phyloP scores from a whole-genome alignment of 2,329 filamentous ascomycete genomes.

The Botrytis tulipae region DNA sequence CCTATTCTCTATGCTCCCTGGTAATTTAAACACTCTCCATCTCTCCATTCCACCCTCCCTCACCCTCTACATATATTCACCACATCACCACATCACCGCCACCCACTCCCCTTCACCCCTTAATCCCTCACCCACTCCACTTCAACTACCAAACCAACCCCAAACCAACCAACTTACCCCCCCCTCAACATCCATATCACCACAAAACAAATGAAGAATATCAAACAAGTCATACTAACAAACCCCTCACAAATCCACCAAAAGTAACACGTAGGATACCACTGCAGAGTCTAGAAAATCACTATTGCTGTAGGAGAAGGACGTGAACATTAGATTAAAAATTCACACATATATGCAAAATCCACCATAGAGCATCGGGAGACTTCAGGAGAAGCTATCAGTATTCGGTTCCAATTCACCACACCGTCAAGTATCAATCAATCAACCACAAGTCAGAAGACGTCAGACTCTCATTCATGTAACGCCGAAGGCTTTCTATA shows the following conservation, averaged over 20 bases:
- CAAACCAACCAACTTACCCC: neutral
- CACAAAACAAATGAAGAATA: neutral
- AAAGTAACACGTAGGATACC: neutral
- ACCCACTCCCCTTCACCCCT: too few species aligned
- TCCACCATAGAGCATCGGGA: fast-evolving
- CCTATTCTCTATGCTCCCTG: fast-evolving
- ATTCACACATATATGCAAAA: neutral
- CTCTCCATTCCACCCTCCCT: too few species aligned
- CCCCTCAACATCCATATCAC: neutral
- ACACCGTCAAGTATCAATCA: neutral
- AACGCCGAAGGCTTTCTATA: neutral
- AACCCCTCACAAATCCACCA: neutral
- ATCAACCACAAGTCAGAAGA: neutral
- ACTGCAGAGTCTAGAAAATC: neutral
- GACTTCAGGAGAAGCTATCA: neutral
- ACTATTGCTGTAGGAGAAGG: neutral
- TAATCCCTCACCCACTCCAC: too few species aligned
- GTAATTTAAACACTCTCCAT: too few species aligned
- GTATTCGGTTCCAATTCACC: neutral
- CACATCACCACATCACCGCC: too few species aligned
- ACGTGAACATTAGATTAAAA: neutral
- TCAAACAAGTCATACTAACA: too few species aligned
- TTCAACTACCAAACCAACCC: too few species aligned
- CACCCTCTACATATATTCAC: too few species aligned
- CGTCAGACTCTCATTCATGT: neutral